Conservation (phyloP, 2,329 filamentous ascomycete species). For the Plenodomus lindquistii region DNA sequence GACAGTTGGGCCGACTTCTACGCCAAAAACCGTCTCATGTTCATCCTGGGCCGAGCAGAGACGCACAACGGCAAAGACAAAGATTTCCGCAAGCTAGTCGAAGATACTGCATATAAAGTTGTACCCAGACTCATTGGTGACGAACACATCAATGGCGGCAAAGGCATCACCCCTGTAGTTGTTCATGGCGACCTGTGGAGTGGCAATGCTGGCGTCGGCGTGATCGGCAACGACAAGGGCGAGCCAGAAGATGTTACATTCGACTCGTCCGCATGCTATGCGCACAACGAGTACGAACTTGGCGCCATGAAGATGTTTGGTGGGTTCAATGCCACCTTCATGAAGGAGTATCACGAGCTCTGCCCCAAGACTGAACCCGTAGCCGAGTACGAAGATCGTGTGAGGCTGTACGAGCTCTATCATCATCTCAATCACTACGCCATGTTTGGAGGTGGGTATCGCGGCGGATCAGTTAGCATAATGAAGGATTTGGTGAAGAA, state of each 20-base stretch:
- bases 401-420: conserved; percentile 83
- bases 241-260: conserved; percentile 82
- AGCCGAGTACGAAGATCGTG: conserved; percentile 82
- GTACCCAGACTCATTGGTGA: conserved; percentile 78
- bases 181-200: conserved; percentile 94
- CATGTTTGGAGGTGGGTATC: conserved; percentile 81
- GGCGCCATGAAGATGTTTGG: conserved; percentile 98
- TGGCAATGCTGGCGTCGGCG: conserved; percentile 74
- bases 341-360: conserved; percentile 74
- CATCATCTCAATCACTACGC: conserved; percentile 90
- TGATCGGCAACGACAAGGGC: conserved; percentile 56
- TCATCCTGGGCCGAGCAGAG: conserved; percentile 63
- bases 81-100: conserved; percentile 66
- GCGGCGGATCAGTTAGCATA: conserved; percentile 73
- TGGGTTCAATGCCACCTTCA: conserved; percentile 73
- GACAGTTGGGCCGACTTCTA: conserved; percentile 85
- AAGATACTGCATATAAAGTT: conserved; percentile 64
- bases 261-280: conserved; percentile 80
- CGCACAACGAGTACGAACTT: conserved; percentile 85
- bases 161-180: conserved; percentile 73
- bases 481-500: conserved; percentile 75
- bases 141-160: conserved; percentile 62
- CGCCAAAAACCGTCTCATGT: conserved; percentile 71
- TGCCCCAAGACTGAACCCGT: conserved; percentile 80
- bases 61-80: conserved; percentile 66